phyloP scores from a whole-genome alignment of 352 stramenopile species.

The Globisporangium echinulatum region DNA sequence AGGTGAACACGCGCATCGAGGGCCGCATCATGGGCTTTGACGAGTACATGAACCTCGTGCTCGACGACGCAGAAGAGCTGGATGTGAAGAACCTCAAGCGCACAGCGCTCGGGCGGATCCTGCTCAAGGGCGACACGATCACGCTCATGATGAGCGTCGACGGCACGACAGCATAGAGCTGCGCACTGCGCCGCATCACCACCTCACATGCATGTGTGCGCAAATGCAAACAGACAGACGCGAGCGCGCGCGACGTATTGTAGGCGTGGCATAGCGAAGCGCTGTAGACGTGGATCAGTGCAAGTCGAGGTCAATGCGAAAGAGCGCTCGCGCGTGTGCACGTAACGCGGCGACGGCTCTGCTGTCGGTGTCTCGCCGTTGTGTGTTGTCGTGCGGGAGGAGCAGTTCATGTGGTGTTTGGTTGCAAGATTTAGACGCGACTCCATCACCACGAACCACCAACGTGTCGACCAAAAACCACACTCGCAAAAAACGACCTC shows the following conservation, averaged over 20 bases:
- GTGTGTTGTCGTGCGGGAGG: no score
- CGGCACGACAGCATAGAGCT: conserved; percentile 7
- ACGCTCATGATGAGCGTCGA: conserved; percentile 96
- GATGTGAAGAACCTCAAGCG: conserved; percentile 93
- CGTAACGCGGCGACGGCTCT: no score
- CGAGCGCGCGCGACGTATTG: no score
- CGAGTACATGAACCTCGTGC: conserved; percentile 99
- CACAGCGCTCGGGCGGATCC: conserved; percentile 93
- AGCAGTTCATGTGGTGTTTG: no score
- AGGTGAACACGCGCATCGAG: conserved; percentile 97
- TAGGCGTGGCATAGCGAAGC: not conserved
- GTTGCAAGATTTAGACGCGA: no score
- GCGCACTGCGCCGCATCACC: not conserved
- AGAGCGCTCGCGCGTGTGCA: not conserved
- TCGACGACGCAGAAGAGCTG: conserved; percentile 97
- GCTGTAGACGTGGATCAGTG: not conserved
- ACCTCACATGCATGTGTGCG: not conserved
- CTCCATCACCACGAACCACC: no score
- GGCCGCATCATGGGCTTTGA: conserved; percentile 98
- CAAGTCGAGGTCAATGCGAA: not conserved
- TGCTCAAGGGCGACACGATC: conserved; percentile 99
- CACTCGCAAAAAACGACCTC: no score
- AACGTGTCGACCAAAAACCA: no score
- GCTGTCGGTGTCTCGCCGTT: no score
- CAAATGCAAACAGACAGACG: no score